Evolutionary conservation across 345 rosid genomes (phyloP).

Genomic region (Citrus unshiu): DNA sequence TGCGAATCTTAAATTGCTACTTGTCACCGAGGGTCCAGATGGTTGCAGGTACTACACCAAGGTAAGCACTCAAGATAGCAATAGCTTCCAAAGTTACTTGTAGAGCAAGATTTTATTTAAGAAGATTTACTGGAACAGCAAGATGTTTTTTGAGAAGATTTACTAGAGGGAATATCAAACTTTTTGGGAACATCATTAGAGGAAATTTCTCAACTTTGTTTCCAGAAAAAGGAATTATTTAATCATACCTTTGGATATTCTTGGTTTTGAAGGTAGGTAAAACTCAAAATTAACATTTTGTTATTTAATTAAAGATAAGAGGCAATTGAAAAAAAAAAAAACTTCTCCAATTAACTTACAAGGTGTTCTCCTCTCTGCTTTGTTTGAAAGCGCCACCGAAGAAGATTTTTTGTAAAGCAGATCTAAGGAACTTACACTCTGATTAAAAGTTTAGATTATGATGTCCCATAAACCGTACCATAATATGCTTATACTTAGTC

Average conservation of each 20-base stretch:
- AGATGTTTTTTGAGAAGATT: background rate
- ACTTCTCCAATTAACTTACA: background rate
- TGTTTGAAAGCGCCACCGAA: background rate
- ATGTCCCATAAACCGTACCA: background rate
- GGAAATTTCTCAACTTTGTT: background rate
- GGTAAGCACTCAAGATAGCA: constrained; percentile 33
- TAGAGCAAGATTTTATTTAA: background rate
- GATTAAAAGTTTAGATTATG: background rate
- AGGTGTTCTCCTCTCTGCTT: background rate
- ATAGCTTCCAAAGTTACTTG: background rate
- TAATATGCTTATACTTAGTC: background rate
- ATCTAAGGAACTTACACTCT: too few species aligned
- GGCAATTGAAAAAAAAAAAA: background rate
- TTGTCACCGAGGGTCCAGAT: constrained; percentile 79
- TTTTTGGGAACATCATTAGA: background rate
- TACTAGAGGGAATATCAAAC: background rate
- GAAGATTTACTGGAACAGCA: background rate
- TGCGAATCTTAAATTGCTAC: constrained; percentile 76
- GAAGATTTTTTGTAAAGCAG: background rate
- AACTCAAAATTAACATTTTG: background rate
- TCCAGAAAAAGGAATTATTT: background rate
- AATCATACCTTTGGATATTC: background rate
- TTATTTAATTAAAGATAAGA: background rate
- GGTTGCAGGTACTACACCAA: constrained; percentile 96
- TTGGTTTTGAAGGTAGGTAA: background rate